Evolutionary conservation across 1,284 basidiomycete species (phyloP).

Genomic region (Phlebopus sp.): DNA sequence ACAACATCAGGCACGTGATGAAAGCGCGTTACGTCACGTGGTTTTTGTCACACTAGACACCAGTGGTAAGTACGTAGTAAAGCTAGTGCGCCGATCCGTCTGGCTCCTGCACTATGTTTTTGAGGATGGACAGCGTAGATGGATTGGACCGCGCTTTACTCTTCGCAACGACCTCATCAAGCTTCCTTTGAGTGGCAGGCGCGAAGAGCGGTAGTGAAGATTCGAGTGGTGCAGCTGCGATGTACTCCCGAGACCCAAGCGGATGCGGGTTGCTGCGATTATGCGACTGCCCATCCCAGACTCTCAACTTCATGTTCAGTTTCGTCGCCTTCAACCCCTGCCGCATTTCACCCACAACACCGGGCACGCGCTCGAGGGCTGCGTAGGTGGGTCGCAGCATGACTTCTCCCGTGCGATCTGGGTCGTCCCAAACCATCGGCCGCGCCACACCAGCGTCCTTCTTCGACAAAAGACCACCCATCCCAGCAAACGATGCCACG

Average conservation of each 20-base stretch:
- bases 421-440: constrained; percentile 31
- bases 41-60: constrained; percentile 17
- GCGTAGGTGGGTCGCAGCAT: constrained; percentile 27
- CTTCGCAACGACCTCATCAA: constrained; percentile 18
- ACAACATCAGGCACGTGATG: constrained; percentile 27
- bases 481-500: constrained; percentile 33
- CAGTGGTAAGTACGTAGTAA: not conserved
- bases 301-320: constrained; percentile 29
- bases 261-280: constrained; percentile 29
- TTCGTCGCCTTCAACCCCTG: constrained; percentile 38
- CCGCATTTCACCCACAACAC: constrained; percentile 35
- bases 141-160: not conserved
- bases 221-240: constrained; percentile 29
- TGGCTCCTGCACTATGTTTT: not conserved
- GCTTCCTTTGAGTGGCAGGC: constrained; percentile 31
- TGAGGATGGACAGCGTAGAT: constrained; percentile 12
- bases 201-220: not conserved
- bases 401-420: constrained; percentile 26
- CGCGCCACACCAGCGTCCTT: constrained; percentile 16
- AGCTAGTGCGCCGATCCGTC: not conserved
- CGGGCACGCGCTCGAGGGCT: constrained; percentile 29
- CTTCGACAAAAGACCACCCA: constrained; percentile 26
- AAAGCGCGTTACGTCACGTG: constrained; percentile 30
- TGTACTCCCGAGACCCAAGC: constrained; percentile 40
- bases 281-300: constrained; percentile 25